phyloP scores from a whole-genome alignment of 2,329 filamentous ascomycete genomes.

The Leptosphaerulina australis region DNA sequence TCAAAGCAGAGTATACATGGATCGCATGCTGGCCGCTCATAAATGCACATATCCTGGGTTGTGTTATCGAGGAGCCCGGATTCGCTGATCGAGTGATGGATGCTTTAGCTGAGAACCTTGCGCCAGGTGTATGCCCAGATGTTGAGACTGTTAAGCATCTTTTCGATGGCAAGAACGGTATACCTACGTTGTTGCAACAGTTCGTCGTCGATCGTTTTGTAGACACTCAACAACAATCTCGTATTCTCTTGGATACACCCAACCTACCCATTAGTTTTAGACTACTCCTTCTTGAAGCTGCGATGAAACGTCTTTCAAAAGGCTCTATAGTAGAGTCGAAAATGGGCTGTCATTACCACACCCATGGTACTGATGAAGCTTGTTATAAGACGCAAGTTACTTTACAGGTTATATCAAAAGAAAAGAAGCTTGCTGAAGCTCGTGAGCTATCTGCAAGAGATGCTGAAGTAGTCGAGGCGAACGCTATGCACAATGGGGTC shows the following conservation, averaged over 20 bases:
- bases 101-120: neutral
- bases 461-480: neutral
- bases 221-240: neutral
- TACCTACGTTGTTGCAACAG: neutral
- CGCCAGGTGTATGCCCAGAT: neutral
- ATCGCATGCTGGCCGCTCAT: constrained; percentile 1
- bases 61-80: neutral
- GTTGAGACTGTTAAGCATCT: neutral
- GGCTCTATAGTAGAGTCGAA: neutral
- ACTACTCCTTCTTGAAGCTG: neutral
- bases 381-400: constrained; percentile 1
- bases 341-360: neutral
- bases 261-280: neutral
- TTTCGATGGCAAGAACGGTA: neutral
- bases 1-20: neutral
- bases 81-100: constrained; percentile 5
- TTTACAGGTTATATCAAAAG: neutral
- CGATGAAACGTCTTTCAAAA: neutral
- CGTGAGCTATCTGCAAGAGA: neutral
- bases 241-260: neutral
- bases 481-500: neutral
- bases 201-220: neutral
- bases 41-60: neutral
- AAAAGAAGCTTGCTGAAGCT: neutral
- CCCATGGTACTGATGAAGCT: neutral